Evolutionary conservation across 2,329 filamentous ascomycete species (phyloP), one percentile per base, ranked within the genome.

Genomic region (Lasiodiplodia sp.): DNA sequence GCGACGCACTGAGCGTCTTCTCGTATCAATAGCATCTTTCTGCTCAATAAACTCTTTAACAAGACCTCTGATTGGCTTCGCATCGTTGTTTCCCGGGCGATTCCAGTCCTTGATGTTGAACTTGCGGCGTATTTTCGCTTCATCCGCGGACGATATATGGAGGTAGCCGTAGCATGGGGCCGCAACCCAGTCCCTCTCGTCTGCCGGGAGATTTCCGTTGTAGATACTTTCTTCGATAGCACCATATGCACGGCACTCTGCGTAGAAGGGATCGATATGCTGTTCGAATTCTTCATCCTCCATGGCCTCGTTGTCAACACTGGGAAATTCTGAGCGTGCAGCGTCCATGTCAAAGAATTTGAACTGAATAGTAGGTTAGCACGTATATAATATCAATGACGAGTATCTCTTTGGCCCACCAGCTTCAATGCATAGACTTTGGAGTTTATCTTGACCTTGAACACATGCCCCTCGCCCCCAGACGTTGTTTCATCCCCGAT

Each of bases 31-130:
- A 12, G 53, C 8, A 21, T 57, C 31, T 2, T 23, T n/a, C 31
- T 34, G 16, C 28, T 57, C 31, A 16, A 57, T 57, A 8, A 38
- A 23, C 18, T 57, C 31, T 31, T 57, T 57, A 8, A 57, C 16
- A n/a, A 57, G 53, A 12, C 28, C 53, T 38, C 53, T 57, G n/a
- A 57, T 57, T 8, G 28, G 53, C n/a, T 38, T 37, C 16, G 11
- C 5, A 18, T 38, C 31, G 7, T 28, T 28, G 53, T 5, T 14
- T 16, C 23, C 18, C 18, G 28, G 53, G 16, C 53, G 53, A n/a
- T 57, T 23, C 53, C 31, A 57, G 16, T 57, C 53, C 28, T 57
- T 10, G n/a, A 57, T 57, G 16, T 37, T 21, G 31, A 57, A 57
- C 6, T 23, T 57, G 6, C n/a, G 7, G 28, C 53, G 31, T 23